These are phyloP conservation scores for Diaporthe citrichinensis DNA, from an alignment of 2,329 filamentous ascomycete genomes.

Conservation along the genomic window DNA sequence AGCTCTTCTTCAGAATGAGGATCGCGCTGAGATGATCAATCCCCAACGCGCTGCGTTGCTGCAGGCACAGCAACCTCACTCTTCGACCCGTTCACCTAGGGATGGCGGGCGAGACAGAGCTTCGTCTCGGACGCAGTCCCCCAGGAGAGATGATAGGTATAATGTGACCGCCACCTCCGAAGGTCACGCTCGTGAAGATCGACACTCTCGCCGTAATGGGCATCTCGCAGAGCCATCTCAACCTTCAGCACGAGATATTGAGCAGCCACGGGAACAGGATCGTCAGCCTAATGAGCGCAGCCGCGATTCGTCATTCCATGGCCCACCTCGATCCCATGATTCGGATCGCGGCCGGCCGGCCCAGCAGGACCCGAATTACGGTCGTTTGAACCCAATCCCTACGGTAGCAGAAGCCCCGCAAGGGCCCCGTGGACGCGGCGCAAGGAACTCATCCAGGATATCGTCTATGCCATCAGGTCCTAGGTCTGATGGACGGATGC, in stretches of 20 bases:
- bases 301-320: slow-evolving; percentile 59
- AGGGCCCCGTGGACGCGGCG: slow-evolving; percentile 65
- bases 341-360: slow-evolving; percentile 64
- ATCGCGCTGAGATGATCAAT: slow-evolving; percentile 59
- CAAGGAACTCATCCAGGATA: slow-evolving; percentile 51
- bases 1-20: slow-evolving; percentile 59
- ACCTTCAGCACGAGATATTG: slow-evolving; percentile 44
- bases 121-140: slow-evolving; percentile 62
- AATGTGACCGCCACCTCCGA: slow-evolving; percentile 51
- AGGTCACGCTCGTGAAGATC: slow-evolving; percentile 62
- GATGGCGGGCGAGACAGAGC: slow-evolving; percentile 61
- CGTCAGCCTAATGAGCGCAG: slow-evolving; percentile 53
- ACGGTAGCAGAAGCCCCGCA: slow-evolving; percentile 63
- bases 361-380: slow-evolving; percentile 74
- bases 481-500: slow-evolving; percentile 60
- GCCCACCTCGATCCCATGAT: slow-evolving; percentile 58
- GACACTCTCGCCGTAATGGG: slow-evolving; percentile 53
- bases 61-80: slow-evolving; percentile 54
- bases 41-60: slow-evolving; percentile 63
- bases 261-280: slow-evolving; percentile 44
- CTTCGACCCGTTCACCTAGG: slow-evolving; percentile 55
- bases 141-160: slow-evolving; percentile 59
- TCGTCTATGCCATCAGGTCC: slow-evolving; percentile 54
- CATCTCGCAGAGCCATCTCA: slow-evolving; percentile 37
- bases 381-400: slow-evolving; percentile 69